phyloP scores from a whole-genome alignment of 108 stramenopile genomes.

The Pseudonitzschia multiseries region DNA sequence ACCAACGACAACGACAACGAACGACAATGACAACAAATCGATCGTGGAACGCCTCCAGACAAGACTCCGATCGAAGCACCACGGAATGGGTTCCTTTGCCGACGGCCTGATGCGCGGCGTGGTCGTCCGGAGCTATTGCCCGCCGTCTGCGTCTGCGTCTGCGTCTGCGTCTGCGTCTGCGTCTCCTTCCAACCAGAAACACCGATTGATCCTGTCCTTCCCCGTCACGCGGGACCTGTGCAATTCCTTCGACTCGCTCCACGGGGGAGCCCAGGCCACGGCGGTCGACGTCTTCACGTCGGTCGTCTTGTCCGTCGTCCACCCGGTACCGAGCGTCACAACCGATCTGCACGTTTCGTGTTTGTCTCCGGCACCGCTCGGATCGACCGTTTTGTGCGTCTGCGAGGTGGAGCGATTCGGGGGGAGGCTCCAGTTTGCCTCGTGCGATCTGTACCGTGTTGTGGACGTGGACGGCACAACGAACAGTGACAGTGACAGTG shows the following conservation, averaged over 20 bases:
- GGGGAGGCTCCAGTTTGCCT: background rate
- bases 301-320: background rate
- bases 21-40: too few species aligned
- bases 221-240: background rate
- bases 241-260: background rate
- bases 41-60: background rate
- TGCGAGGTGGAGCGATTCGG: background rate
- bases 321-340: background rate
- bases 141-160: background rate
- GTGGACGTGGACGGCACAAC: too few species aligned
- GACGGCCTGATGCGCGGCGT: background rate
- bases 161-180: background rate
- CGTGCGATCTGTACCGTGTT: background rate
- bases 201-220: background rate
- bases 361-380: background rate
- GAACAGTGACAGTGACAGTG: too few species aligned
- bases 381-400: background rate
- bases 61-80: background rate
- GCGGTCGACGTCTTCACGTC: slow-evolving; percentile 15
- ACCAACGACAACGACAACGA: too few species aligned
- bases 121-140: background rate
- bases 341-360: slow-evolving; percentile 7
- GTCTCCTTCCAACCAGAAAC: background rate
- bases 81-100: slow-evolving; percentile 7
- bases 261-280: slow-evolving; percentile 11